A percentile compares a stretch with the other conserved stretches of the same genome.
Evolutionary conservation across 2,329 filamentous ascomycete species (phyloP).

Genomic region (Aspergillus ibericus): DNA sequence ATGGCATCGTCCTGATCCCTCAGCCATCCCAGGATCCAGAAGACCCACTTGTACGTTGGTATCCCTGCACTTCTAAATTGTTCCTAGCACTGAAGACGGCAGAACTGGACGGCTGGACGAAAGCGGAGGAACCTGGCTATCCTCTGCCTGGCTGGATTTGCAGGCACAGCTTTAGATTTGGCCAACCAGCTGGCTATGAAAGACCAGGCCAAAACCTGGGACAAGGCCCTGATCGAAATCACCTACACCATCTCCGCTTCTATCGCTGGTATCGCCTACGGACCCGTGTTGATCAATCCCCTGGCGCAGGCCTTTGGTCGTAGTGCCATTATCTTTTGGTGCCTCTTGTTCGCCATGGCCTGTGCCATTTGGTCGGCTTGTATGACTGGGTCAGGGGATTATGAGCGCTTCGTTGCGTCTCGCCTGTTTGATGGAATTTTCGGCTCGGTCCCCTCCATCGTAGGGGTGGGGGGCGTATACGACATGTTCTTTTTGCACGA

Average conservation of each 20-base stretch:
- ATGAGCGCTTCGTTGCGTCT: constrained; percentile 2
- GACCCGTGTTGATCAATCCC: background rate
- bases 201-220: background rate
- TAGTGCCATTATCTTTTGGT: background rate
- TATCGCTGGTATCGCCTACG: background rate
- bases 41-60: background rate
- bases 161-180: background rate
- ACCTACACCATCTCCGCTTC: constrained; percentile 1
- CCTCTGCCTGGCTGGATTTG: background rate
- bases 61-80: too few relatives aligned
- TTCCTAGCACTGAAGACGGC: background rate
- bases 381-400: background rate
- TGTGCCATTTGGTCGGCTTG: constrained; percentile 1
- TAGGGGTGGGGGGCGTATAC: background rate
- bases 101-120: background rate
- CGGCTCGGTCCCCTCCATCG: background rate
- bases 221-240: background rate
- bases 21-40: constrained; percentile 1
- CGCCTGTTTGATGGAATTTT: background rate
- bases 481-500: constrained; percentile 4
- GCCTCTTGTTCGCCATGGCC: background rate
- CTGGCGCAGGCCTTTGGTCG: background rate
- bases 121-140: background rate
- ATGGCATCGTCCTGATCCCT: background rate
- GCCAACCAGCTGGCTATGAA: background rate